phyloP scores from a whole-genome alignment of 257 asterid species.

The Rauvolfia tetraphylla region DNA sequence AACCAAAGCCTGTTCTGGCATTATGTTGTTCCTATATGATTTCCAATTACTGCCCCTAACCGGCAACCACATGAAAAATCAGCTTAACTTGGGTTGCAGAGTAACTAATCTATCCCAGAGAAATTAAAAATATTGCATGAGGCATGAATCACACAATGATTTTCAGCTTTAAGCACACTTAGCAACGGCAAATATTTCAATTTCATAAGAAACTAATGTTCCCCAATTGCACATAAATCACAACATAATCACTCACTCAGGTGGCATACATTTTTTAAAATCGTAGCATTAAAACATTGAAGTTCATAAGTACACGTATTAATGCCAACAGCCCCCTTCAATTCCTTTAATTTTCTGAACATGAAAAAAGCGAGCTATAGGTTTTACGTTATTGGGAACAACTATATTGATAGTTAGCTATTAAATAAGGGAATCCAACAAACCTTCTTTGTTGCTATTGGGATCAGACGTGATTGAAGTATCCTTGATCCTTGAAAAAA shows the following conservation, averaged over 20 bases:
- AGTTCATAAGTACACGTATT: neutral
- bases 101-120: neutral
- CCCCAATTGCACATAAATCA: neutral
- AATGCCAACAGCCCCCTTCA: neutral
- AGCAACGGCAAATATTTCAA: neutral
- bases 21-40: neutral
- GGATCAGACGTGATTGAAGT: neutral
- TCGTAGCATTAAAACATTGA: neutral
- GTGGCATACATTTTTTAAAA: neutral
- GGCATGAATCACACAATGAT: neutral
- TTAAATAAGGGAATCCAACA: neutral
- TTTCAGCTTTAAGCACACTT: neutral
- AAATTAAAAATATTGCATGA: neutral
- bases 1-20: neutral
- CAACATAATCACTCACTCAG: neutral
- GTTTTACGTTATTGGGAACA: neutral
- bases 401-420: no score
- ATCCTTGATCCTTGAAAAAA: conserved; percentile 4
- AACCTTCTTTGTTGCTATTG: neutral
- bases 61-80: neutral
- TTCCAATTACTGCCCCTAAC: neutral
- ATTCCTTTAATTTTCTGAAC: neutral
- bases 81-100: neutral
- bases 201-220: neutral
- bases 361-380: neutral